phyloP scores from a whole-genome alignment of 345 rosid species.

The Euphorbia tirucalli region DNA sequence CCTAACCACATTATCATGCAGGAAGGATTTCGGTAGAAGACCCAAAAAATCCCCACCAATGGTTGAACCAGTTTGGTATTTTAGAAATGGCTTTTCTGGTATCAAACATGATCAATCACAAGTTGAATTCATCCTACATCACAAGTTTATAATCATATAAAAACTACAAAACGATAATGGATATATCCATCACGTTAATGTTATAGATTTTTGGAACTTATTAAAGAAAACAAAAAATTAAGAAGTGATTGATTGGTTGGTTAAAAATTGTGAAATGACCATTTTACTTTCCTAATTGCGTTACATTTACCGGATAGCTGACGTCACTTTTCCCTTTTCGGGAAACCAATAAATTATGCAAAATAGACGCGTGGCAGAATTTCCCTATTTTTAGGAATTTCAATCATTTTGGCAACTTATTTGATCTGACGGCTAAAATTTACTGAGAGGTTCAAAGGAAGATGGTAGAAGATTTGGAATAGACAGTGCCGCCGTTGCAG shows the following conservation, averaged over 20 bases:
- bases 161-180: too few species aligned
- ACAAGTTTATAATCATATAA: too few species aligned
- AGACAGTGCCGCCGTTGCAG: too few species aligned
- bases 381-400: conserved; percentile 27
- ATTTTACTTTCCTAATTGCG: conserved; percentile 1
- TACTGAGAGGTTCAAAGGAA: conserved; percentile 3
- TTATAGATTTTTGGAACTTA: background rate
- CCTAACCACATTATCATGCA: too few species aligned
- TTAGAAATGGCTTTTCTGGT: too few species aligned
- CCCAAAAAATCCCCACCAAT: too few species aligned
- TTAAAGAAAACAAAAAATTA: background rate
- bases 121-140: too few species aligned
- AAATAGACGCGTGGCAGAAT: conserved; percentile 21
- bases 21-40: too few species aligned
- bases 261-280: background rate
- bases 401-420: conserved; percentile 31
- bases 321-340: conserved; percentile 10
- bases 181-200: too few species aligned
- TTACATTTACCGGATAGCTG: background rate
- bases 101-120: too few species aligned
- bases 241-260: background rate
- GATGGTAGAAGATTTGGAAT: background rate
- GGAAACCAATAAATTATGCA: conserved; percentile 15
- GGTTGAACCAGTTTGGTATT: too few species aligned
- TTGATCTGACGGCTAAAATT: conserved; percentile 34